phyloP scores from a whole-genome alignment of 208 protist species.

The Porcisia hertigi region DNA sequence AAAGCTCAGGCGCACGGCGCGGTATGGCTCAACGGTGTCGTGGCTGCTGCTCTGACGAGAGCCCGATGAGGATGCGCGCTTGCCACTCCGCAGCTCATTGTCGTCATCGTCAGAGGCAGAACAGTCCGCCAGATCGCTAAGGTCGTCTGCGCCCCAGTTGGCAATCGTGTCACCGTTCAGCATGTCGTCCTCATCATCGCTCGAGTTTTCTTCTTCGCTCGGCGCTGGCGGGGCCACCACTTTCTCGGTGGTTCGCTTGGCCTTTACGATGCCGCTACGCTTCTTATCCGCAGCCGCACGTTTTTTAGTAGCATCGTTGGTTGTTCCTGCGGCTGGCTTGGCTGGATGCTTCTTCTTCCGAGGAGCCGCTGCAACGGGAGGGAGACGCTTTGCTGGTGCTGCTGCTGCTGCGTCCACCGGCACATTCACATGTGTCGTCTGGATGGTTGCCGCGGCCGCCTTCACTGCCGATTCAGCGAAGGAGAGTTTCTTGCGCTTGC shows the following conservation, averaged over 20 bases:
- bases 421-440: conserved; percentile 27
- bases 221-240: not conserved
- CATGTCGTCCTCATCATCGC: conserved; percentile 32
- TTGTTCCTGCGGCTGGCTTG: not conserved
- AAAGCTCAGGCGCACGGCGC: conserved; percentile 76
- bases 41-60: conserved; percentile 19
- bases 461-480: conserved; percentile 28
- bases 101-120: conserved; percentile 37
- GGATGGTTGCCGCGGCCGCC: conserved; percentile 20
- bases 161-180: conserved; percentile 26
- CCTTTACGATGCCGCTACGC: conserved; percentile 49
- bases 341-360: conserved; percentile 4
- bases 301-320: not conserved
- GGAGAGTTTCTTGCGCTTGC: conserved; percentile 33
- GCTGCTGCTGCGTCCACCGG: not conserved
- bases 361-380: conserved; percentile 1
- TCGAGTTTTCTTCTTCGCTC: conserved; percentile 24
- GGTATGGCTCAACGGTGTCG: conserved; percentile 43
- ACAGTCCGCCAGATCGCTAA: conserved; percentile 30
- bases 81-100: not conserved
- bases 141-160: conserved; percentile 26
- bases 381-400: not conserved
- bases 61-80: conserved; percentile 5
- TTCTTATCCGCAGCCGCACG: conserved; percentile 19
- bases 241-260: conserved; percentile 22